phyloP scores from a whole-genome alignment of 176 grass and related monocot genomes.

The Lolium rigidum region DNA sequence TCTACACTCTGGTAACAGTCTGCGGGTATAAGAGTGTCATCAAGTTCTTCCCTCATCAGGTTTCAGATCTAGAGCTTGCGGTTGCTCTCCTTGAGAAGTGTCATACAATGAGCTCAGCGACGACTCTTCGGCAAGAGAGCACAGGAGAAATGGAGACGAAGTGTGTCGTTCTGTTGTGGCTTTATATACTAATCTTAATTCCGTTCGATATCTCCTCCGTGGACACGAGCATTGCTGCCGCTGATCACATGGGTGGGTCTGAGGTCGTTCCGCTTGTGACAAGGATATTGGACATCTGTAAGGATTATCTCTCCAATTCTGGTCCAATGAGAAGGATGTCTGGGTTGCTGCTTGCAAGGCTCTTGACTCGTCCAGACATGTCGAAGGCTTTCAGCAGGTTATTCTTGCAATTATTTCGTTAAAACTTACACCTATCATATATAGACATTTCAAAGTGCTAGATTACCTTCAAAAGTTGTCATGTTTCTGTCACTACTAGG shows the following conservation, averaged over 20 bases:
- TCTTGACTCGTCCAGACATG: constrained; percentile 98
- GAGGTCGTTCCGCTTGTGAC: constrained; percentile 76
- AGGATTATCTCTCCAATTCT: constrained; percentile 91
- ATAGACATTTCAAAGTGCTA: constrained; percentile 37
- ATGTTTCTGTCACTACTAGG: constrained; percentile 23
- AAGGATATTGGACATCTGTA: constrained; percentile 88
- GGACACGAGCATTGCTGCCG: constrained; percentile 72
- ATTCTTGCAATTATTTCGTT: constrained; percentile 44
- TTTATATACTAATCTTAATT: constrained; percentile 97
- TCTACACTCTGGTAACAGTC: constrained; percentile 86
- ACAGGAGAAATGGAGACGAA: constrained; percentile 98
- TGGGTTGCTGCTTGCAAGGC: constrained; percentile 86
- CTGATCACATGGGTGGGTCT: constrained; percentile 39
- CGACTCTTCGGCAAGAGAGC: constrained; percentile 83
- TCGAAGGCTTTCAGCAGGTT: constrained; percentile 77
- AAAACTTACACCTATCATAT: constrained; percentile 32
- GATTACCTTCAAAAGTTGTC: constrained; percentile 24
- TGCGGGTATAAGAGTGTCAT: constrained; percentile 90
- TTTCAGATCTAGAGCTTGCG: constrained; percentile 90
- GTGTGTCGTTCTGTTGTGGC: constrained; percentile 93
- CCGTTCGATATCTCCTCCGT: constrained; percentile 97
- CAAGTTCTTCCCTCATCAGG: constrained; percentile 97
- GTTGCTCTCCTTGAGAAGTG: constrained; percentile 85
- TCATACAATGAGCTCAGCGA: constrained; percentile 55
- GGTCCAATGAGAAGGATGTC: constrained; percentile 99